Evolutionary conservation across 306 rosid genomes (phyloP), one percentile per base, ranked within the genome.

Genomic region (Sicyos edulis): DNA sequence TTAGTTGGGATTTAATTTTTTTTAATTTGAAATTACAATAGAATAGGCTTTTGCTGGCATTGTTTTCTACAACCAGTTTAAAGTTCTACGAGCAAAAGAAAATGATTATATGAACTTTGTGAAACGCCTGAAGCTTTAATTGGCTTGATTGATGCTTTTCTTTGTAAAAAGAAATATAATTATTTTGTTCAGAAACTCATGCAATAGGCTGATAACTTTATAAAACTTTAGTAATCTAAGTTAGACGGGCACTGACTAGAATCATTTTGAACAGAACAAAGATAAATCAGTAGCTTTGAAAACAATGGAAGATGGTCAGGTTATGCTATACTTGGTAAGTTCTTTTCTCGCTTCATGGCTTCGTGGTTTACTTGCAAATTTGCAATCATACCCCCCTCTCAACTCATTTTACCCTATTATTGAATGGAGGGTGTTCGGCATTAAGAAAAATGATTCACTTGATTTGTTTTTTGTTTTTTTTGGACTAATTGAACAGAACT

Each of bases 251-350:
- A 22, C 56, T 68, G 22, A 73, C n/a, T 24, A 51, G 64, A 80
- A 54, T 84, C 24, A 54, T 78, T 10, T 78, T 61, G 54, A 56
- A 77, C 95, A 91, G 99, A 88, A 89, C 85, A 95, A 86, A 72
- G 97, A 95, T 76, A 89, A 86, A 79, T 91, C 97, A 0, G 85
- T 88, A 74, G 60, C 81, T 26, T 72, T 95, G 82, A 95, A 95
- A 83, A 88, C 99, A 14, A 83, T 91, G 92, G 96, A 95, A 84
- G 99, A 95, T 76, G 99, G 99, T 21, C 95, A 89, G 81, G 87
- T 83, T 37, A 82, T 82, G 81, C 76, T 90, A 10, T 79, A 71
- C 65, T 73, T 74, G 47, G 82, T 80, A 57, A 76, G 76, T 42
- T 80, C n/a, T 69, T n/a, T 58, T 80, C 62, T 72, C 16, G 54